Evolutionary conservation across 805 yeast species (phyloP).

Genomic region (Candida broadrunensis): DNA sequence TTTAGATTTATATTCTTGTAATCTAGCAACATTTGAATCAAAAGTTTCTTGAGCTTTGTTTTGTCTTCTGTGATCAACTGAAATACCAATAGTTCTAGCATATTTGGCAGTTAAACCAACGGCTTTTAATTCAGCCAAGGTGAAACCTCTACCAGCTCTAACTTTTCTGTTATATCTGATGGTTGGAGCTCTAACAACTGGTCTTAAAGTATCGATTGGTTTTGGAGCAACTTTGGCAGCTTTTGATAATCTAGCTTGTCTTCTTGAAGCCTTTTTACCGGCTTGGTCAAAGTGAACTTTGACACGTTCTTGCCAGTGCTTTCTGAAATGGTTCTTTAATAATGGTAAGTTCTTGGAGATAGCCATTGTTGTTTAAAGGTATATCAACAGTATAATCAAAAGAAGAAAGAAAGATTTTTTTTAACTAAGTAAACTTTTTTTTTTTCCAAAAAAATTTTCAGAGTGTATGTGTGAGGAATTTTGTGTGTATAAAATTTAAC

Average conservation of each 20-base stretch:
- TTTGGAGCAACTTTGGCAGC: constrained; percentile 97
- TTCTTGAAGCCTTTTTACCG: constrained; percentile 97
- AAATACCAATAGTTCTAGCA: constrained; percentile 98
- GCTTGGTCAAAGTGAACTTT: constrained; percentile 99
- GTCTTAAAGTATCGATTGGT: constrained; percentile 95
- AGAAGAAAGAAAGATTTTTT: no score
- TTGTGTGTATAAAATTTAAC: not conserved
- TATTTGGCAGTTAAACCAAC: constrained; percentile 87
- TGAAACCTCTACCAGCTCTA: constrained; percentile 99
- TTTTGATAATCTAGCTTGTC: constrained; percentile 89
- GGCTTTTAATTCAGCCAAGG: constrained; percentile 97
- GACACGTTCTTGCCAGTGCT: constrained; percentile 99
- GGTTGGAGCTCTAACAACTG: constrained; percentile 98
- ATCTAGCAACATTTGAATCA: constrained; percentile 92
- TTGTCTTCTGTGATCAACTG: constrained; percentile 99
- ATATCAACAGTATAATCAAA: no score
- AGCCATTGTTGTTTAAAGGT: constrained; percentile 52
- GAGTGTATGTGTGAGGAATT: not conserved
- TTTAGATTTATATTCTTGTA: constrained; percentile 93
- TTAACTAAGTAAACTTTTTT: not conserved
- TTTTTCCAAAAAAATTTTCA: not conserved
- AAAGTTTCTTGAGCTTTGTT: constrained; percentile 96
- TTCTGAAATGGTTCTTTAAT: constrained; percentile 99
- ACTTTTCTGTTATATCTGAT: constrained; percentile 98
- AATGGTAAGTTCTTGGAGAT: constrained; percentile 98